Evolutionary conservation across 352 stramenopile genomes (phyloP).

Genomic region (Bremia lactucae): DNA sequence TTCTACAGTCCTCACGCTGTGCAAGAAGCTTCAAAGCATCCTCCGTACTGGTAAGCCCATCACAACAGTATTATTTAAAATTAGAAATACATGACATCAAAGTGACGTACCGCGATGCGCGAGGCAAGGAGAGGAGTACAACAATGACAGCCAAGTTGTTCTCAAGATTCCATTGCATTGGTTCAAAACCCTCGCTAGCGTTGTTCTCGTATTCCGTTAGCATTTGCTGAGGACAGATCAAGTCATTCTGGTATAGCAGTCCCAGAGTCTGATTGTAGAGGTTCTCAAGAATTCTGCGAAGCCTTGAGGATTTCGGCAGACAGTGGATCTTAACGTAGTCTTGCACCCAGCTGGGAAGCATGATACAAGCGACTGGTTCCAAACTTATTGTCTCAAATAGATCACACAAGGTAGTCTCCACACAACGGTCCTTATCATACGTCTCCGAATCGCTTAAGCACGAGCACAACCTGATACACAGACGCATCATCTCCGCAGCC

Average conservation of each 20-base stretch:
- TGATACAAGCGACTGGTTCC: constrained; percentile 5
- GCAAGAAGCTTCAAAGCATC: constrained; percentile 60
- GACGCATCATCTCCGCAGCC: constrained; percentile 35
- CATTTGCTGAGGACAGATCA: constrained; percentile 31
- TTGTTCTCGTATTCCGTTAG: constrained; percentile 20
- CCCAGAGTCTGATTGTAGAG: constrained; percentile 35
- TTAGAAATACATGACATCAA: not conserved
- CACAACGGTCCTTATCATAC: constrained; percentile 5
- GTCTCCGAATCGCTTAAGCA: constrained; percentile 12
- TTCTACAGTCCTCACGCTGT: constrained; percentile 31
- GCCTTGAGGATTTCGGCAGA: constrained; percentile 12
- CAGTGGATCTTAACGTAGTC: constrained; percentile 41
- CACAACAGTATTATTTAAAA: not conserved
- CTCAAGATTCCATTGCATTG: constrained; percentile 21
- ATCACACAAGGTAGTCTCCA: constrained; percentile 19
- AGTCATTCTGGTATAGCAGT: constrained; percentile 40
- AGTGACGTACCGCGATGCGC: constrained; percentile 34
- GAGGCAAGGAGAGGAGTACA: constrained; percentile 50
- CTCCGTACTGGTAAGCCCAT: constrained; percentile 19
- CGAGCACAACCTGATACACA: constrained; percentile 45
- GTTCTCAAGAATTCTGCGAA: constrained; percentile 19
- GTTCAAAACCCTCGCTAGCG: not conserved
- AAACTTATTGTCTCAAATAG: constrained; percentile 20
- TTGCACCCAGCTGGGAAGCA: constrained; percentile 40
- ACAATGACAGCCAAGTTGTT: constrained; percentile 59